phyloP scores from a whole-genome alignment of 192 early-diverging fungal species.

The Chytriomyces sp. region DNA sequence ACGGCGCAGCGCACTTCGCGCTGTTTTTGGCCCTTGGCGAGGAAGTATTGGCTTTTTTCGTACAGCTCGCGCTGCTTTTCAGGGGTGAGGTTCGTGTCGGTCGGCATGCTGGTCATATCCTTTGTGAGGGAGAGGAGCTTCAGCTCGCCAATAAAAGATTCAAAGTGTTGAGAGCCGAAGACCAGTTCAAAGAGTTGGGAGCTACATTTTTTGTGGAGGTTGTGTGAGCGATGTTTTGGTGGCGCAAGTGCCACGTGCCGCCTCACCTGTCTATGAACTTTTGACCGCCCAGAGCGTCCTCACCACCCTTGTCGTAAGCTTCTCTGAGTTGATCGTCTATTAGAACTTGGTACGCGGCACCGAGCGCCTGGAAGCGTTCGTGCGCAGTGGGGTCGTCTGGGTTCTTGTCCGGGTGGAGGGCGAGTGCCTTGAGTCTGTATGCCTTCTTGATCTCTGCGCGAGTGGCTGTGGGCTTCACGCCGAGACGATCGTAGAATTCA shows the following conservation, averaged over 20 bases:
- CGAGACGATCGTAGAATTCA: conserved; percentile 85
- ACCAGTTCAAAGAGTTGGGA: conserved; percentile 37
- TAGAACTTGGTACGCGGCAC: conserved; percentile 84
- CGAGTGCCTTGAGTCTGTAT: conserved; percentile 46
- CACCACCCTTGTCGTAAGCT: conserved; percentile 35
- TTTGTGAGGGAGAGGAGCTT: conserved; percentile 31
- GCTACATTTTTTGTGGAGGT: neutral
- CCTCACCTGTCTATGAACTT: conserved; percentile 31
- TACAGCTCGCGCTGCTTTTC: conserved; percentile 21
- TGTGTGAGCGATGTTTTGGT: neutral
- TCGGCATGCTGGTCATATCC: neutral
- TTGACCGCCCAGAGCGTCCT: conserved; percentile 29
- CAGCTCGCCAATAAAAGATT: conserved; percentile 38
- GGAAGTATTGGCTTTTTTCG: conserved; percentile 19
- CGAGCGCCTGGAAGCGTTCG: conserved; percentile 85
- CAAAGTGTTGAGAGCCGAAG: conserved; percentile 38
- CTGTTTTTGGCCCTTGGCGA: conserved; percentile 33
- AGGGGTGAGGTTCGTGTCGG: neutral
- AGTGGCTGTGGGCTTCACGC: conserved; percentile 71
- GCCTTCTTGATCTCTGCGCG: conserved; percentile 85
- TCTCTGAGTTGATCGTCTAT: conserved; percentile 39
- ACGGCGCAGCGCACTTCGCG: conserved; percentile 41
- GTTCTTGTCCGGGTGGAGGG: conserved; percentile 86
- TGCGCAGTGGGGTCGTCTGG: conserved; percentile 65
- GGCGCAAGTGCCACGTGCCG: neutral